Percentiles rank a stretch among this genome's conserved stretches.
These are phyloP conservation scores for Colletotrichum endophyticum DNA, from an alignment of 2,329 filamentous ascomycete genomes.

Conservation along the genomic window DNA sequence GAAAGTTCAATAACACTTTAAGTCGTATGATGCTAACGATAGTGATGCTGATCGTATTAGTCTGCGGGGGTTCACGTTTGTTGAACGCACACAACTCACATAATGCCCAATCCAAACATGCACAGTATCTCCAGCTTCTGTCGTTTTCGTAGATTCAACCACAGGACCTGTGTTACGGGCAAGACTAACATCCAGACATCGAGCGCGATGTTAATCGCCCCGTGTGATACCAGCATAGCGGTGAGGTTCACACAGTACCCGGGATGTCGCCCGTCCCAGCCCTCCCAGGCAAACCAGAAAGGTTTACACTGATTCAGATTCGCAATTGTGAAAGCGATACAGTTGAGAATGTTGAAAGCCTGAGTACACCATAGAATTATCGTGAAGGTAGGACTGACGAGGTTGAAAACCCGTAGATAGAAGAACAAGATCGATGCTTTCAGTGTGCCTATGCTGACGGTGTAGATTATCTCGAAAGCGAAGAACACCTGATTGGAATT, in stretches of 20 bases:
- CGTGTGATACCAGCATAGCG: conserved; percentile 41
- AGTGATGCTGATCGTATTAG: conserved; percentile 33
- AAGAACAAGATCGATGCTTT: conserved; percentile 41
- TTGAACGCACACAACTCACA: background rate
- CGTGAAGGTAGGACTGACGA: conserved; percentile 24
- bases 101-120: conserved; percentile 39
- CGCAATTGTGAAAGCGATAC: conserved; percentile 34
- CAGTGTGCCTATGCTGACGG: conserved; percentile 40
- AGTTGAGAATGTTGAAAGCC: conserved; percentile 7
- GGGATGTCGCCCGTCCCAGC: conserved; percentile 28
- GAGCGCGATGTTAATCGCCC: conserved; percentile 47
- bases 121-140: conserved; percentile 39
- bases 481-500: background rate
- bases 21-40: conserved; percentile 41
- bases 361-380: conserved; percentile 25
- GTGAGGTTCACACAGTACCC: conserved; percentile 41
- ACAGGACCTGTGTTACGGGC: conserved; percentile 39
- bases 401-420: conserved; percentile 42
- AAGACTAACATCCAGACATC: conserved; percentile 48
- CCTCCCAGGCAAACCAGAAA: conserved; percentile 48
- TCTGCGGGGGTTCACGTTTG: background rate
- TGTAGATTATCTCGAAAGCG: conserved; percentile 11
- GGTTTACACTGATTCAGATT: conserved; percentile 46
- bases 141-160: conserved; percentile 34
- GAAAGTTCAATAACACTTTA: conserved; percentile 44